Percentiles rank a stretch among this genome's conserved stretches.
These are phyloP conservation scores for Trametes coccinea DNA, from an alignment of 768 basidiomycete genomes.

Conservation along the genomic window DNA sequence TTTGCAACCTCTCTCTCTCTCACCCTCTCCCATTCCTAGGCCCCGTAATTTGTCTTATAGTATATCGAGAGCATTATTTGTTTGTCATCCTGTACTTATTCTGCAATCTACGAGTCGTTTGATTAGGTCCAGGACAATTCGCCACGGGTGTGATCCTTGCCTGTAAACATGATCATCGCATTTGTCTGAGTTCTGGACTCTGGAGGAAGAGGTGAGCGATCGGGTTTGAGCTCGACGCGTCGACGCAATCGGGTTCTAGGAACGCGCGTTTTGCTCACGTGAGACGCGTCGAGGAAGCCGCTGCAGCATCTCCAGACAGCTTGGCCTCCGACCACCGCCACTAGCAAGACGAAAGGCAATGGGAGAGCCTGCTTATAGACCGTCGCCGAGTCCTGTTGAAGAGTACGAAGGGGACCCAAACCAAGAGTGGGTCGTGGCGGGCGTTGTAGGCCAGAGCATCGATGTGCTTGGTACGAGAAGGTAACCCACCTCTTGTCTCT, in stretches of 20 bases:
- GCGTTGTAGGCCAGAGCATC: slow-evolving; percentile 24
- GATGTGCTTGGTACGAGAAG: slow-evolving; percentile 15
- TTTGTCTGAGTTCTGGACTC: no score
- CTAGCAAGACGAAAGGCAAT: not conserved
- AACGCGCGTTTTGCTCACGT: not conserved
- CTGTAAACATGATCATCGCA: no score
- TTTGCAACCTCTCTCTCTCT: slow-evolving; percentile 18
- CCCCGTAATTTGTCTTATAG: slow-evolving; percentile 63
- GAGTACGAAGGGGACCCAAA: slow-evolving; percentile 15
- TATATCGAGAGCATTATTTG: slow-evolving; percentile 63
- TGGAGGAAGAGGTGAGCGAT: no score
- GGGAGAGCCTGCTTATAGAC: not conserved
- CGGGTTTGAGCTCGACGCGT: not conserved
- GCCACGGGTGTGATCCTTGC: no score
- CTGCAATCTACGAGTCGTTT: slow-evolving; percentile 34
- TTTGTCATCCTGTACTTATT: slow-evolving; percentile 77
- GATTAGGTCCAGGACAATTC: slow-evolving; percentile 21
- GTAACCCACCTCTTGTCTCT: not conserved
- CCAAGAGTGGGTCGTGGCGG: slow-evolving; percentile 17
- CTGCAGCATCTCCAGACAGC: not conserved
- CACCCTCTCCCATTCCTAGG: slow-evolving; percentile 27
- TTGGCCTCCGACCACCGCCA: not conserved
- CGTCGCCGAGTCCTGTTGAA: slow-evolving; percentile 22
- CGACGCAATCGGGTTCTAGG: not conserved
- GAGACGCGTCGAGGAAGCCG: not conserved